Evolutionary conservation across 2,329 filamentous ascomycete species (phyloP).

Genomic region (Trichothecium sympodiale): DNA sequence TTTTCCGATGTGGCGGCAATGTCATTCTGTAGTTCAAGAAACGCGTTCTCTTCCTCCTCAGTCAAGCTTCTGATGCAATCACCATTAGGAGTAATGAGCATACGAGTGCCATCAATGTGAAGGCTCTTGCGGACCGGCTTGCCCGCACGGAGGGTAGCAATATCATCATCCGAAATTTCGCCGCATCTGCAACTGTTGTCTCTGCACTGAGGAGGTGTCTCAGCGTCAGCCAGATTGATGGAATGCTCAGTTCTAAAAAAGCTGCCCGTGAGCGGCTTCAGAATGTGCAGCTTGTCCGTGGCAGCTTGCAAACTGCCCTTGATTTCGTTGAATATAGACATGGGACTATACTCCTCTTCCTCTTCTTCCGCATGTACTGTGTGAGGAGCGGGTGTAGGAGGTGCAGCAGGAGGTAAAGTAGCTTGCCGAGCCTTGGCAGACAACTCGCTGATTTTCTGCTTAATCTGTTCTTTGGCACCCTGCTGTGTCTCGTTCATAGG

Average conservation of each 20-base stretch:
- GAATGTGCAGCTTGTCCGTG: slow-evolving; percentile 23
- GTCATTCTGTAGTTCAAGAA: slow-evolving; percentile 54
- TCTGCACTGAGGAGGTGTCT: slow-evolving; percentile 17
- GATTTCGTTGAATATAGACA: slow-evolving; percentile 24
- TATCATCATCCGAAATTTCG: slow-evolving; percentile 36
- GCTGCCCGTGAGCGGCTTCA: slow-evolving; percentile 21
- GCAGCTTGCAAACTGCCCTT: slow-evolving; percentile 17
- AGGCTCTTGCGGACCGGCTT: slow-evolving; percentile 48
- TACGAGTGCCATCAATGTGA: slow-evolving; percentile 49
- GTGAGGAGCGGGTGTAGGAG: not conserved
- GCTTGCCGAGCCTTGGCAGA: not conserved
- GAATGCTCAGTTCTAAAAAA: not conserved
- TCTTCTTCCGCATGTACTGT: not conserved
- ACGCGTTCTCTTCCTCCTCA: slow-evolving; percentile 57
- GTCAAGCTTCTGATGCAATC: slow-evolving; percentile 65
- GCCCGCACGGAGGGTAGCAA: slow-evolving; percentile 41
- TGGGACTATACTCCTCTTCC: slow-evolving; percentile 14
- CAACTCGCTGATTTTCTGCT: not conserved
- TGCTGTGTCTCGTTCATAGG: not conserved
- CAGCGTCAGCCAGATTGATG: not conserved
- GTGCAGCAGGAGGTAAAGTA: not conserved
- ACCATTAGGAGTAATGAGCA: slow-evolving; percentile 65
- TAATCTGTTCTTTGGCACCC: not conserved
- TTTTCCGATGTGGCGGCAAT: slow-evolving; percentile 38
- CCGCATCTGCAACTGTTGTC: slow-evolving; percentile 26